A percentile compares a stretch with the other conserved stretches of the same genome.
These are phyloP conservation scores for Amborella trichopoda DNA, from an alignment of 164 flowering plant genomes.

Conservation along the genomic window DNA sequence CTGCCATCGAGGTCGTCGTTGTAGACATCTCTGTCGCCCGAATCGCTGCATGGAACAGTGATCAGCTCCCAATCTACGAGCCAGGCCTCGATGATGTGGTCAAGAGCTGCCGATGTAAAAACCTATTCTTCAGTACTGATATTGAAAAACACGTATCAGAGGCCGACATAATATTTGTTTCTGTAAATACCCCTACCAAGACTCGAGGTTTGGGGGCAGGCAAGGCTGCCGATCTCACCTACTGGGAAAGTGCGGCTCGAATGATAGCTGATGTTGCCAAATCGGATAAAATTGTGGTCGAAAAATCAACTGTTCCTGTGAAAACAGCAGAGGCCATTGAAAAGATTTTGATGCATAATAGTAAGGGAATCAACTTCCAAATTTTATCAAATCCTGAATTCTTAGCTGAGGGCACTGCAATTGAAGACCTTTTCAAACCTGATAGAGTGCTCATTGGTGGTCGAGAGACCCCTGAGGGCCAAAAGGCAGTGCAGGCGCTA, in stretches of 20 bases:
- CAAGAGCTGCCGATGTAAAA: slow-evolving; percentile 73
- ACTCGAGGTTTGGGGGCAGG: slow-evolving; percentile 90
- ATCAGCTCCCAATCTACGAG: slow-evolving; percentile 76
- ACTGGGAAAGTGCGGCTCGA: slow-evolving; percentile 95
- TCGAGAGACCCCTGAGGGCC: slow-evolving; percentile 81
- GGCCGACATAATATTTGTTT: slow-evolving; percentile 87
- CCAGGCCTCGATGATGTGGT: slow-evolving; percentile 87
- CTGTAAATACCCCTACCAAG: slow-evolving; percentile 86
- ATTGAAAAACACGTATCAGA: slow-evolving; percentile 74
- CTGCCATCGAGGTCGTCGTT: slow-evolving; percentile 67
- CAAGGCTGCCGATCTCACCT: slow-evolving; percentile 85
- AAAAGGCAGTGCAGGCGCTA: slow-evolving; percentile 57
- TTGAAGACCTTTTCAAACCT: slow-evolving; percentile 62
- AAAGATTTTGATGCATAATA: slow-evolving; percentile 78
- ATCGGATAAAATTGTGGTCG: slow-evolving; percentile 82
- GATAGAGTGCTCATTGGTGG: slow-evolving; percentile 92
- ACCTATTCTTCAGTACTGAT: slow-evolving; percentile 90
- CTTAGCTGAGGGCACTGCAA: slow-evolving; percentile 91
- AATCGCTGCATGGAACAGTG: slow-evolving; percentile 85
- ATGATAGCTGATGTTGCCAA: slow-evolving; percentile 91
- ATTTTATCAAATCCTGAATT: slow-evolving; percentile 89
- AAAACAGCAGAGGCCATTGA: slow-evolving; percentile 95
- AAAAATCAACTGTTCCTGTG: slow-evolving; percentile 89
- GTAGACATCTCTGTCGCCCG: slow-evolving; percentile 75
- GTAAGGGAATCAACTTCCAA: slow-evolving; percentile 71